Evolutionary conservation across 768 basidiomycete genomes (phyloP).

Genomic region (Phaeotremella skinneri): DNA sequence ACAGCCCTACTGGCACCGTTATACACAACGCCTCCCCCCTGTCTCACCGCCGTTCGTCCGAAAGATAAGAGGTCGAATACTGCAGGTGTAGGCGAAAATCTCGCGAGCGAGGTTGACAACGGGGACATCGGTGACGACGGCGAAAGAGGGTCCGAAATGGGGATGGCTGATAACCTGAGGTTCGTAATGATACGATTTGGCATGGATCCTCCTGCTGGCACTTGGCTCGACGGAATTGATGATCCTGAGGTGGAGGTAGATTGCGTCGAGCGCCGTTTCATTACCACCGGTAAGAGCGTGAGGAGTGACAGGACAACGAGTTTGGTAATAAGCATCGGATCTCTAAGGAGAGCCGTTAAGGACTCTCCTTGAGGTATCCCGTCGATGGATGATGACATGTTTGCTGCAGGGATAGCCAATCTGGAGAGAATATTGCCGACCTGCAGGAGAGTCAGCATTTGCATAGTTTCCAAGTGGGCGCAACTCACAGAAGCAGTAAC

Average conservation of each 20-base stretch:
- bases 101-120: conserved; percentile 27
- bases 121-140: conserved; percentile 7
- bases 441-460: background rate
- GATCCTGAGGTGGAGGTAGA: conserved; percentile 3
- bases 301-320: conserved; percentile 77
- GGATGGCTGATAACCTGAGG: background rate
- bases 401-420: conserved; percentile 28
- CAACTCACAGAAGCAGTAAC: conserved; percentile 43
- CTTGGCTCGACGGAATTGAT: background rate
- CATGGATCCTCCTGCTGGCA: background rate
- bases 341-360: conserved; percentile 77
- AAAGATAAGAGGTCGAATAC: conserved; percentile 42
- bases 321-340: conserved; percentile 78
- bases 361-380: conserved; percentile 56
- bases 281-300: conserved; percentile 82
- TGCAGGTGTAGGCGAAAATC: conserved; percentile 41
- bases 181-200: background rate
- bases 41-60: conserved; percentile 33
- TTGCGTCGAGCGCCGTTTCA: conserved; percentile 41
- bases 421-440: conserved; percentile 41
- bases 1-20: conserved; percentile 14
- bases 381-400: conserved; percentile 2
- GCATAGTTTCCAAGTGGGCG: conserved; percentile 8
- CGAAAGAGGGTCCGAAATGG: conserved; percentile 5
- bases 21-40: conserved; percentile 15